Evolutionary conservation across 345 rosid genomes (phyloP), one percentile per base, ranked within the genome.

Genomic region (Carallia brachiata): DNA sequence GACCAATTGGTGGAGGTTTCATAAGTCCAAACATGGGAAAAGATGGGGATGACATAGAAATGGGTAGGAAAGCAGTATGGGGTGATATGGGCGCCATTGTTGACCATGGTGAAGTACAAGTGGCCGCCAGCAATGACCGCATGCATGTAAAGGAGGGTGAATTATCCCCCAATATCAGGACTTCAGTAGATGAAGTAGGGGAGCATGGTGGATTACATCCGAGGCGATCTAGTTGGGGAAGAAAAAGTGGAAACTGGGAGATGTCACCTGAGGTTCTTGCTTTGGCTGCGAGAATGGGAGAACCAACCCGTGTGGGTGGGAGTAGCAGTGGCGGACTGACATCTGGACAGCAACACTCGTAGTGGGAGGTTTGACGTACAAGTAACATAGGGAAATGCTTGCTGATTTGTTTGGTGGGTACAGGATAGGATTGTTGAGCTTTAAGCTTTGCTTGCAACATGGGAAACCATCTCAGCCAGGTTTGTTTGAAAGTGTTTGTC

Each of bases 1-100:
- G 90, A 74, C 58, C 87, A 4, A 80, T 82, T 40, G 88, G 86
- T 19, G 89, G 93, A 4, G 92, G 97, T 61, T 91, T 91, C 65
- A 91, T 90, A 95, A 94, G 97, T 77, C 97, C 96, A 34, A 94
- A 86, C 81, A 90, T 90, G 93, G 97, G 96, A 55, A 91, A 87
- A 78, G 88, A 87, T 4, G 86, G 77, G 12, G 97, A 88, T 84
- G 96, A 94, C 79, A 90, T 94, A 66, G 98, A 94, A 73, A 90
- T 91, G 96, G 97, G 98, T 44, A 87, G 98, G 80, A 94, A 91
- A 61, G 89, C 95, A 9, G 97, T 91, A 19, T 88, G 97, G 97
- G 90, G 89, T n/a, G 94, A 93, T 79, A 82, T 87, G 81, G 84
- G 84, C 59, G 71, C 89, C 37, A 76, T 82, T 66, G 71, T 80